Percentiles rank a stretch among this genome's conserved stretches.
phyloP scores from a whole-genome alignment of 2,329 filamentous ascomycete species.

The Phialophora chinensis region DNA sequence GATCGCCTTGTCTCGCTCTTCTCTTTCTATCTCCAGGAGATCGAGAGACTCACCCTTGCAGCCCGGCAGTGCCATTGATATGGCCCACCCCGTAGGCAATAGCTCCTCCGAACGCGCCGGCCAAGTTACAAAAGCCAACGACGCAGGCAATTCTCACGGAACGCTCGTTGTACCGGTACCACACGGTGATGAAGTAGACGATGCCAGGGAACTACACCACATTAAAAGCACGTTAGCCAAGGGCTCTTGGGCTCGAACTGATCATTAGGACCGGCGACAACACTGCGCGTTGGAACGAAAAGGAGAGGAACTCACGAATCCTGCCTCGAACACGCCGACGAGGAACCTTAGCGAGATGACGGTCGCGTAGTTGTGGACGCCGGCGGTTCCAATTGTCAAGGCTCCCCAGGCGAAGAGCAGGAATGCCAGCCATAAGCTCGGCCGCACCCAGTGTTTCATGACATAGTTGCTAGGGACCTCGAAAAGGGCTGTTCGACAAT shows the following conservation, averaged over 20 bases:
- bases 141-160: conserved; percentile 64
- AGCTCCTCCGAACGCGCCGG: conserved; percentile 58
- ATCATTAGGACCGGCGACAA: background rate
- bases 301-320: conserved; percentile 41
- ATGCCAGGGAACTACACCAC: conserved; percentile 41
- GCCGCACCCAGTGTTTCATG: conserved; percentile 49
- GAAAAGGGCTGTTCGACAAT: conserved; percentile 4
- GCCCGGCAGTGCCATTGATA: conserved; percentile 50
- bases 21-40: background rate
- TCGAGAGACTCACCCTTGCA: conserved; percentile 37
- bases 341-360: conserved; percentile 57
- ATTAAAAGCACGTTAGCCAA: background rate
- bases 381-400: conserved; percentile 56
- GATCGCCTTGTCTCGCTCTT: background rate
- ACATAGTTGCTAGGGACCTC: conserved; percentile 54
- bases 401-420: conserved; percentile 59
- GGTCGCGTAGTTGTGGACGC: conserved; percentile 50
- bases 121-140: conserved; percentile 61
- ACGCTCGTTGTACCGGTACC: conserved; percentile 63
- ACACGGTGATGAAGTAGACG: conserved; percentile 59
- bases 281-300: conserved; percentile 46
- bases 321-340: conserved; percentile 58
- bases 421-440: conserved; percentile 54
- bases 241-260: background rate
- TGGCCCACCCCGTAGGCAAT: conserved; percentile 44